Evolutionary conservation across 2,329 filamentous ascomycete species (phyloP), one percentile per base, ranked within the genome.

Genomic region (Diaporthe australafricana): DNA sequence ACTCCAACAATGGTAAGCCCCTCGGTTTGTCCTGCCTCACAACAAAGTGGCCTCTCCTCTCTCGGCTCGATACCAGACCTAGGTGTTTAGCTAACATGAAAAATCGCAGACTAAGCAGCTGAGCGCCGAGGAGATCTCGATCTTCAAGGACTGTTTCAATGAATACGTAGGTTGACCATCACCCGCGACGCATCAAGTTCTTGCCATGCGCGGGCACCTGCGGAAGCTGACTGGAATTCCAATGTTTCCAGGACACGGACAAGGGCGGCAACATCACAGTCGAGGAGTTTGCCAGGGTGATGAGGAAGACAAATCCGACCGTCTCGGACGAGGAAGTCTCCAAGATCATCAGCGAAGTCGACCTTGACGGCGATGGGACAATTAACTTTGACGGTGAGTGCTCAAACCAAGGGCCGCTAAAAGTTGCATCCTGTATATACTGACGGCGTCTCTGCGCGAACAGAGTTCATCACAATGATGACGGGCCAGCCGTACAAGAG

Each of bases 391-490:
- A 83, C 67, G 81, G 81, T 82, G 77, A 55, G 74, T 20, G 27
- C 9, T 20, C 20, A 17, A 14, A 16, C 32, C 20, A 5, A 22
- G 3, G 16, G n/a, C n/a, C n/a, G n/a, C n/a, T n/a, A n/a, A n/a
- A n/a, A n/a, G n/a, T n/a, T n/a, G n/a, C 32, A n/a, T 16, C 42
- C 42, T 35, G 0, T 2, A 16, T 6, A 17, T 20, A 50, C 42
- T 63, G 30, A 67, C 48, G 52, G 12, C 35, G 20, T 7, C 20
- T 30, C 50, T 40, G 52, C 40, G 27, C 40, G 35, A 27, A 45
- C 52, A 83, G 82, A 83, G 71, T 84, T 83, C 72, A 83, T 83
- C 74, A 79, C 80, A 11, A 84, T 84, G 81, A 84, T 83, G 82
- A 83, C 81, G 0, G 81, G 81, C 20, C 79, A 81, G 66, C 76